Evolutionary conservation across 2,329 filamentous ascomycete species (phyloP).

Genomic region (Pseudogymnoascus sp.): DNA sequence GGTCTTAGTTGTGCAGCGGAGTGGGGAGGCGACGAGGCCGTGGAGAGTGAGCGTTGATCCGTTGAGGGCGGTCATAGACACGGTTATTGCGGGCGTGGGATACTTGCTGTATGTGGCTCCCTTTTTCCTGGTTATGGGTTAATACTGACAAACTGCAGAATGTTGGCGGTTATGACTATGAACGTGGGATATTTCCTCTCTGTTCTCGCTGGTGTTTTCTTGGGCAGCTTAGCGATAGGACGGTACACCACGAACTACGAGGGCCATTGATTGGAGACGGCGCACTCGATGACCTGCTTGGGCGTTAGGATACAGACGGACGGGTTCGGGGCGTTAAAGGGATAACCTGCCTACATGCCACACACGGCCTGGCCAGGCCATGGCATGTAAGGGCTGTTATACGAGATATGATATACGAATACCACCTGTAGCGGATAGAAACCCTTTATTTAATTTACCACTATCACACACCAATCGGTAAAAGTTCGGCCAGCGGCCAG

Average conservation of each 20-base stretch:
- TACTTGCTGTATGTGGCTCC: constrained; percentile 69
- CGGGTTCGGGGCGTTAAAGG: not conserved
- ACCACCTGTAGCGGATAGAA: constrained; percentile 2
- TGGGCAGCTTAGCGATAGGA: constrained; percentile 63
- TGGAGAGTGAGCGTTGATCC: constrained; percentile 79
- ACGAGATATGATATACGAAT: constrained; percentile 1
- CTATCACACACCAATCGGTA: not conserved
- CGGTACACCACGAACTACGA: constrained; percentile 20
- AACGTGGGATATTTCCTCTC: constrained; percentile 81
- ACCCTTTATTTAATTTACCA: not conserved
- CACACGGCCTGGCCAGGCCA: not conserved
- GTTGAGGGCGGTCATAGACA: constrained; percentile 62
- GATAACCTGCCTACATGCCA: not conserved
- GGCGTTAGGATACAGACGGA: not conserved
- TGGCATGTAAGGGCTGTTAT: not conserved
- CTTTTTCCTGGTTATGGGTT: not conserved
- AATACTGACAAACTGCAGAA: constrained; percentile 43
- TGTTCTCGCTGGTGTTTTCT: constrained; percentile 68
- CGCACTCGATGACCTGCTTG: not conserved
- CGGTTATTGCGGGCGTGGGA: constrained; percentile 65
- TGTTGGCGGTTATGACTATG: constrained; percentile 87
- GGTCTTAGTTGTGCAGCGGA: constrained; percentile 63
- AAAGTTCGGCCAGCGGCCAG: not conserved
- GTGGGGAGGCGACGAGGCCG: constrained; percentile 47
- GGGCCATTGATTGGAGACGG: not conserved